Percentiles rank a stretch among this genome's conserved stretches.
phyloP scores from a whole-genome alignment of 2,329 filamentous ascomycete species.

The Colletotrichum truncatum region DNA sequence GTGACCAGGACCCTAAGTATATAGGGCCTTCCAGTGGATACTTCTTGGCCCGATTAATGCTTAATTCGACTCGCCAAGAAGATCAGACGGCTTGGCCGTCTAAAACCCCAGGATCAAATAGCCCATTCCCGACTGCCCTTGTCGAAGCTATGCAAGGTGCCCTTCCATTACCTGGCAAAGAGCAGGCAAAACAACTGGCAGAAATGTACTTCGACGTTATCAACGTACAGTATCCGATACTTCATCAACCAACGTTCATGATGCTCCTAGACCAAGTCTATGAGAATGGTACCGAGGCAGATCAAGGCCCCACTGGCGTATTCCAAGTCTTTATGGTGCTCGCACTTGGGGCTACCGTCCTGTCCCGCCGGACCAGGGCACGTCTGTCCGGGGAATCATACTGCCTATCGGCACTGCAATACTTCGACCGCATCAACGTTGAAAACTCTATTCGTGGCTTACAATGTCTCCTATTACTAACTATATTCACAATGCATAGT shows the following conservation, averaged over 20 bases:
- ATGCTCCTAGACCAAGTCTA: constrained; percentile 43
- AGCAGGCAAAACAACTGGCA: constrained; percentile 50
- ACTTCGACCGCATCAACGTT: constrained; percentile 55
- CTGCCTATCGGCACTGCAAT: constrained; percentile 55
- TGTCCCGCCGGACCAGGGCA: constrained; percentile 52
- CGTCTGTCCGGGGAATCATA: constrained; percentile 58
- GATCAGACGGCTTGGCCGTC: constrained; percentile 27
- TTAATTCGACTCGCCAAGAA: constrained; percentile 45
- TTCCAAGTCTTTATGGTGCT: constrained; percentile 65
- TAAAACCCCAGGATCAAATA: background rate
- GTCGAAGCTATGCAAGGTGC: constrained; percentile 44
- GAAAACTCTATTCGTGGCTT: constrained; percentile 58
- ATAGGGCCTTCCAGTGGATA: constrained; percentile 66
- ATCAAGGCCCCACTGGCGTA: constrained; percentile 37
- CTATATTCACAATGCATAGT: constrained; percentile 61
- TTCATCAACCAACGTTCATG: constrained; percentile 55
- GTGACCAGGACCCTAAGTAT: constrained; percentile 57
- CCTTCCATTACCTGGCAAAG: constrained; percentile 39
- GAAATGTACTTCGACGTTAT: constrained; percentile 58
- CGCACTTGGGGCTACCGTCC: constrained; percentile 55
- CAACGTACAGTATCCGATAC: constrained; percentile 58
- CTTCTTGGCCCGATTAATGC: constrained; percentile 59
- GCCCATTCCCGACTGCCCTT: constrained; percentile 37
- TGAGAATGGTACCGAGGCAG: constrained; percentile 31
- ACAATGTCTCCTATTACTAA: constrained; percentile 56